Percentiles rank a stretch among this genome's conserved stretches.
These are phyloP conservation scores for Pichia paraexigua DNA, from an alignment of 805 yeast species.

Conservation along the genomic window DNA sequence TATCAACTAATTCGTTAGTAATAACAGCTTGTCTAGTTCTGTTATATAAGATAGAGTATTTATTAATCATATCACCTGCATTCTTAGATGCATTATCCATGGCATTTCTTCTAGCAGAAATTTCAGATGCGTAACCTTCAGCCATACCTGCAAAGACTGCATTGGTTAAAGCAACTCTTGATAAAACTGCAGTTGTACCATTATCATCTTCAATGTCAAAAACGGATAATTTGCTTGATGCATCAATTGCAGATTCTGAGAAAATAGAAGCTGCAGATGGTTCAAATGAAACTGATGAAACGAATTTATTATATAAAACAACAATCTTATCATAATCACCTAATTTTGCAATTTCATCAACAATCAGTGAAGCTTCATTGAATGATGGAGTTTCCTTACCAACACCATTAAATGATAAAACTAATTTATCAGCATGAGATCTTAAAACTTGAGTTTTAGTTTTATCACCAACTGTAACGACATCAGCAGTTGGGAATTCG, in stretches of 20 bases:
- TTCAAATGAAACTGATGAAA: constrained; percentile 83
- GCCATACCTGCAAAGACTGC: constrained; percentile 86
- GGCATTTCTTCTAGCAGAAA: constrained; percentile 98
- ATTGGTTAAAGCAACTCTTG: constrained; percentile 88
- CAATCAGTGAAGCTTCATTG: constrained; percentile 78
- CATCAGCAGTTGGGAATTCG: constrained; percentile 60
- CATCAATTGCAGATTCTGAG: constrained; percentile 63
- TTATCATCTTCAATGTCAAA: constrained; percentile 72
- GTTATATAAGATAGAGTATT: constrained; percentile 95
- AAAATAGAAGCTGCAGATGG: constrained; percentile 64
- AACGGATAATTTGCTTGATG: constrained; percentile 77
- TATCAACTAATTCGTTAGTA: constrained; percentile 98
- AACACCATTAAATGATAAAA: constrained; percentile 76
- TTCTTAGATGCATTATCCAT: constrained; percentile 99
- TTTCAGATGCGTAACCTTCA: constrained; percentile 97
- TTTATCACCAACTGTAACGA: constrained; percentile 92
- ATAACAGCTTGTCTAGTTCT: constrained; percentile 99
- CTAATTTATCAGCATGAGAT: constrained; percentile 62
- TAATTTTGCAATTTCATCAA: constrained; percentile 70
- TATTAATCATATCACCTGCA: constrained; percentile 97
- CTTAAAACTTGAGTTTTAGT: constrained; percentile 82
- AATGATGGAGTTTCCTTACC: constrained; percentile 98
- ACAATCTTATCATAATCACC: constrained; percentile 71
- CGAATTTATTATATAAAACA: constrained; percentile 80
- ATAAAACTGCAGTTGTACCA: constrained; percentile 54